These are phyloP conservation scores for Avena insularis DNA, from an alignment of 176 grass and related monocot species.

Conservation along the genomic window DNA sequence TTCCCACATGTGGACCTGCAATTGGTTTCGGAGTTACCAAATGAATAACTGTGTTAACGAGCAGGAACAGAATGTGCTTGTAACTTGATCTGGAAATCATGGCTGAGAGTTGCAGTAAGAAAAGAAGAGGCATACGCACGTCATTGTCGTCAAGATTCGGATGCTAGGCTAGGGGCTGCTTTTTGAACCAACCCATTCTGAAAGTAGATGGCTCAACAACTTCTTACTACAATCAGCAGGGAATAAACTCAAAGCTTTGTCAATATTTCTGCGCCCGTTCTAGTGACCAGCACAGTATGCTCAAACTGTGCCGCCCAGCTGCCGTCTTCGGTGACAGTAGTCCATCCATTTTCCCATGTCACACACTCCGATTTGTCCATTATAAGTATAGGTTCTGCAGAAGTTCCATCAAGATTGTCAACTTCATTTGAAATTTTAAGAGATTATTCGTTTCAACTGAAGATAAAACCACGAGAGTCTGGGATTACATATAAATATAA, in stretches of 20 bases:
- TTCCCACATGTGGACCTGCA: conserved; percentile 35
- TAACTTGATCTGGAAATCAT: background rate
- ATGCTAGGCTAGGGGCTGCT: conserved; percentile 3
- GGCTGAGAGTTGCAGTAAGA: background rate
- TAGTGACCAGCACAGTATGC: conserved; percentile 84
- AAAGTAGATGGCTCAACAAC: conserved; percentile 31
- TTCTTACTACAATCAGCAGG: conserved; percentile 34
- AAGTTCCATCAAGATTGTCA: conserved; percentile 22
- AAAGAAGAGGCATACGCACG: background rate
- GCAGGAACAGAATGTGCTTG: background rate
- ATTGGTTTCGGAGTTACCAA: conserved; percentile 11
- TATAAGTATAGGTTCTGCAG: conserved; percentile 77
- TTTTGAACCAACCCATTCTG: conserved; percentile 10
- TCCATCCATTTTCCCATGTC: conserved; percentile 90
- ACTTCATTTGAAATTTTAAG: background rate
- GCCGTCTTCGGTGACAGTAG: conserved; percentile 70
- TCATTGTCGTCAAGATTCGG: background rate
- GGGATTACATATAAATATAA: conserved; percentile 28
- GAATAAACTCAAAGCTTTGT: conserved; percentile 63
- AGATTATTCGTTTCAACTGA: background rate
- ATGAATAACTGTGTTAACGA: background rate
- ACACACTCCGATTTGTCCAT: conserved; percentile 79
- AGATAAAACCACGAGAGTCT: background rate
- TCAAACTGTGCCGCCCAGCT: conserved; percentile 81
- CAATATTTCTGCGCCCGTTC: conserved; percentile 76